Evolutionary conservation across 768 basidiomycete species (phyloP).

Genomic region (Trametes maxima): DNA sequence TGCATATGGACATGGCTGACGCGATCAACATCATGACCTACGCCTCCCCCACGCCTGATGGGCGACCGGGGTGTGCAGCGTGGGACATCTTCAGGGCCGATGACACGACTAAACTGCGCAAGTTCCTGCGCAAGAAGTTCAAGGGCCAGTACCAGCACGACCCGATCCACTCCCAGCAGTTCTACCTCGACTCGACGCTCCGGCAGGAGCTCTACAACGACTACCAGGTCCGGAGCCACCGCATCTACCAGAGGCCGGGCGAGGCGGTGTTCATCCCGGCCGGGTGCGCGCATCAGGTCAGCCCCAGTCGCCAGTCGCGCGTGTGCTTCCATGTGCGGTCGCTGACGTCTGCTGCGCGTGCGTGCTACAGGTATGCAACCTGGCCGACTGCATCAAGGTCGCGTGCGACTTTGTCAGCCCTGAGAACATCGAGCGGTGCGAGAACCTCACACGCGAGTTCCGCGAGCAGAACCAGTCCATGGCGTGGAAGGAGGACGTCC

Average conservation of each 20-base stretch:
- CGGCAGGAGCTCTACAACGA: constrained; percentile 68
- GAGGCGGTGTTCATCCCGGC: constrained; percentile 97
- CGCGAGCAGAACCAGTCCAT: constrained; percentile 84
- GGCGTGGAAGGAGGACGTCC: constrained; percentile 93
- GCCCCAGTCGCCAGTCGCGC: constrained; percentile 22
- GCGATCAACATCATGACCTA: constrained; percentile 90
- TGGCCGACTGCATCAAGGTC: constrained; percentile 95
- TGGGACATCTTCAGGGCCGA: constrained; percentile 91
- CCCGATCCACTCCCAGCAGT: constrained; percentile 89
- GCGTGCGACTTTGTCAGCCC: constrained; percentile 95
- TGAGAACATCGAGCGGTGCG: constrained; percentile 87
- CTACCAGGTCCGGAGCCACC: constrained; percentile 73
- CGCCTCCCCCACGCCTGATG: constrained; percentile 59
- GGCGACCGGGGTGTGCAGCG: constrained; percentile 73
- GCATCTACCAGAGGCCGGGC: constrained; percentile 88
- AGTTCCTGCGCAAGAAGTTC: constrained; percentile 70
- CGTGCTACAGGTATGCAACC: constrained; percentile 72
- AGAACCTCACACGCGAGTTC: constrained; percentile 85
- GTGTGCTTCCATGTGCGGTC: not conserved
- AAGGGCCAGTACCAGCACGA: constrained; percentile 61
- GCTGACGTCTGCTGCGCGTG: constrained; percentile 1
- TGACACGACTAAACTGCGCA: constrained; percentile 77
- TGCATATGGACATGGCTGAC: constrained; percentile 96
- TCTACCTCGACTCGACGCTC: constrained; percentile 75
- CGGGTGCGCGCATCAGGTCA: constrained; percentile 87